Evolutionary conservation across 2,329 filamentous ascomycete species (phyloP).

Genomic region (Ophiocordyceps polyrhachis-furcata): DNA sequence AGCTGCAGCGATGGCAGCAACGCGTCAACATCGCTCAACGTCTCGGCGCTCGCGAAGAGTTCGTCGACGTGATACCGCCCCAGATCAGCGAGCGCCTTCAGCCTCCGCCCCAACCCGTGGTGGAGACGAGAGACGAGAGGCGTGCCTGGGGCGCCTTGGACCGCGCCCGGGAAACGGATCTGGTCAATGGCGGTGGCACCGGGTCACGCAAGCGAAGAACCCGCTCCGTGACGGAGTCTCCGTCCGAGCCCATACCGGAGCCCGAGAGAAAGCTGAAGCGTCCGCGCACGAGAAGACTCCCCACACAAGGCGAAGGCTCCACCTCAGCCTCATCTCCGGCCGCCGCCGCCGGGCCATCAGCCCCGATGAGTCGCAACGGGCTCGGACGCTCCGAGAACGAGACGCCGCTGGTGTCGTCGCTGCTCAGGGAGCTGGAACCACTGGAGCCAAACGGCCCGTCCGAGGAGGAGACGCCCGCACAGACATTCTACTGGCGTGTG

Average conservation of each 20-base stretch:
- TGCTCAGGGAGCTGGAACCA: slow-evolving; percentile 74
- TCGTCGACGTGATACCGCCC: slow-evolving; percentile 40
- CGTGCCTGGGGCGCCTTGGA: slow-evolving; percentile 85
- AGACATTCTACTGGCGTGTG: slow-evolving; percentile 12
- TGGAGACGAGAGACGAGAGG: slow-evolving; percentile 62
- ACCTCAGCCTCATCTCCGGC: slow-evolving; percentile 18
- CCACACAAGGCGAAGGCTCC: slow-evolving; percentile 26
- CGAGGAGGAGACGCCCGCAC: slow-evolving; percentile 29
- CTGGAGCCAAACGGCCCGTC: slow-evolving; percentile 49
- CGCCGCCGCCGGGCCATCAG: slow-evolving; percentile 10
- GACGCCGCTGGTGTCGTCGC: slow-evolving; percentile 69
- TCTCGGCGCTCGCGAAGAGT: slow-evolving; percentile 56
- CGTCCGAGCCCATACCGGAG: slow-evolving; percentile 46
- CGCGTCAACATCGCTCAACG: slow-evolving; percentile 66
- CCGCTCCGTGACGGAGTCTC: slow-evolving; percentile 51
- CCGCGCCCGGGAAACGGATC: slow-evolving; percentile 54
- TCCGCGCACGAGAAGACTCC: slow-evolving; percentile 56
- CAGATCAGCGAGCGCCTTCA: slow-evolving; percentile 44
- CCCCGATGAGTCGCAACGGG: slow-evolving; percentile 8
- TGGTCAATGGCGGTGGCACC: slow-evolving; percentile 16
- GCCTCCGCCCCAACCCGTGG: slow-evolving; percentile 31
- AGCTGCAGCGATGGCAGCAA: slow-evolving; percentile 60
- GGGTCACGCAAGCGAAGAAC: slow-evolving; percentile 52
- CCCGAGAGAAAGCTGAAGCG: slow-evolving; percentile 75
- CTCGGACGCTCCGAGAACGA: slow-evolving; percentile 20